These are phyloP conservation scores for Misopates orontium DNA, from an alignment of 257 asterid species.

Conservation along the genomic window DNA sequence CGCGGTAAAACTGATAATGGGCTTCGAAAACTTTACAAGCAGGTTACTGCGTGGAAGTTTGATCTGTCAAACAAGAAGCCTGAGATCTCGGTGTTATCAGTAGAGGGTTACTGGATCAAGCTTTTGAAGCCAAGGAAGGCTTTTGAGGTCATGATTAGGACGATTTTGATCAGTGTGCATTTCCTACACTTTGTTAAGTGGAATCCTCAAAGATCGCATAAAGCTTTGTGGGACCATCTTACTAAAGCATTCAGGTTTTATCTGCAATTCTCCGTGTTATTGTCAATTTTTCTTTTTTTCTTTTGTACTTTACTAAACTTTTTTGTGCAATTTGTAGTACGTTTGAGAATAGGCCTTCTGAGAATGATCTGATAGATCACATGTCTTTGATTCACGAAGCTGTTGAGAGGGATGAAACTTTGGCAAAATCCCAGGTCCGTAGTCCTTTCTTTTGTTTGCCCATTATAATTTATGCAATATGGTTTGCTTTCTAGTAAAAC, in stretches of 20 bases:
- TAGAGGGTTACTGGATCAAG: slow-evolving; percentile 69
- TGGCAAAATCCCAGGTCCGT: slow-evolving; percentile 71
- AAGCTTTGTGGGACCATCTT: slow-evolving; percentile 75
- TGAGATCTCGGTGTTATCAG: slow-evolving; percentile 61
- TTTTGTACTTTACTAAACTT: background rate
- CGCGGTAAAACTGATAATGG: slow-evolving; percentile 68
- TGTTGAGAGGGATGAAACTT: slow-evolving; percentile 50
- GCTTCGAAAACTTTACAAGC: slow-evolving; percentile 57
- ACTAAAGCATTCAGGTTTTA: slow-evolving; percentile 67
- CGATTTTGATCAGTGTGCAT: slow-evolving; percentile 58
- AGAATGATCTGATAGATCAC: slow-evolving; percentile 66
- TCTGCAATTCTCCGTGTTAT: slow-evolving; percentile 17
- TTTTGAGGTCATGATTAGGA: slow-evolving; percentile 48
- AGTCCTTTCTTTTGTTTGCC: slow-evolving; percentile 15
- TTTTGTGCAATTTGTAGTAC: slow-evolving; percentile 40
- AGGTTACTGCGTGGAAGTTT: slow-evolving; percentile 77
- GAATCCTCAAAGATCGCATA: slow-evolving; percentile 56
- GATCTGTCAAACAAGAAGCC: slow-evolving; percentile 54
- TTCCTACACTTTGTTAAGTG: slow-evolving; percentile 55
- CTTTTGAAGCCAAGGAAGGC: slow-evolving; percentile 75
- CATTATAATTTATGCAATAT: no score
- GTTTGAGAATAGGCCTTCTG: slow-evolving; percentile 63
- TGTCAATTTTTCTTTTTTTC: slow-evolving; percentile 6
- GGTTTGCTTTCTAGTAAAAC: no score
- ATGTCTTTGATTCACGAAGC: slow-evolving; percentile 57